Percentiles rank a stretch among this genome's conserved stretches.
phyloP scores from a whole-genome alignment of 2,329 filamentous ascomycete genomes.

The Hypomyces perniciosus region DNA sequence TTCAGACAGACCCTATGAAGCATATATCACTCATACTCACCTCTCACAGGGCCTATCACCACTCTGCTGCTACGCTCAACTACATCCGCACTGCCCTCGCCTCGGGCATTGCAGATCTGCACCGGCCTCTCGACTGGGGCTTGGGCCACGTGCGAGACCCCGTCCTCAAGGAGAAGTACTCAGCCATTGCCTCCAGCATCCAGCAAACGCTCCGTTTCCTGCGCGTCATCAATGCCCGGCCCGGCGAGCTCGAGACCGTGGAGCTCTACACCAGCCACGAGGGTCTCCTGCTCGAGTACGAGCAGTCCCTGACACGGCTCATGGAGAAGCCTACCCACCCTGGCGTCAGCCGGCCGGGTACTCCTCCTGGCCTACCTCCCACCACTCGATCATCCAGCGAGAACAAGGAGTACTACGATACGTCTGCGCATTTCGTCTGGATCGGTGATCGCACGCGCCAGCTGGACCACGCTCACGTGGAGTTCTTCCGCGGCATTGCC shows the following conservation, averaged over 20 bases:
- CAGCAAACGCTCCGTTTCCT: conserved; percentile 92
- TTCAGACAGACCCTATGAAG: no score
- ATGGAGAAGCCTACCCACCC: conserved; percentile 63
- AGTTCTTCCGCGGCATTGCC: conserved; percentile 93
- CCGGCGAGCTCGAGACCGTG: conserved; percentile 78
- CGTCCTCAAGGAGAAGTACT: conserved; percentile 78
- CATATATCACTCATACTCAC: not conserved
- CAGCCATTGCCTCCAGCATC: conserved; percentile 75
- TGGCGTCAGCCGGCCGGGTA: conserved; percentile 27
- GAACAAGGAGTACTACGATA: conserved; percentile 80
- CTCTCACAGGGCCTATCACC: conserved; percentile 73
- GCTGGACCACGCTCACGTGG: conserved; percentile 86
- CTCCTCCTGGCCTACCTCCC: conserved; percentile 37
- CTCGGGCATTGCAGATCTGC: conserved; percentile 87
- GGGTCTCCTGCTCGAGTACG: conserved; percentile 88
- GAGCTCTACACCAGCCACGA: conserved; percentile 96
- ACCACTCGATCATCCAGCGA: conserved; percentile 21
- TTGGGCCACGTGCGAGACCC: conserved; percentile 86
- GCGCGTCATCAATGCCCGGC: conserved; percentile 82
- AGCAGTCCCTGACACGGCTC: conserved; percentile 75
- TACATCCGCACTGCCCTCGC: conserved; percentile 79
- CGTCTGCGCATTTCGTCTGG: conserved; percentile 95
- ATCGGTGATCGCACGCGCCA: conserved; percentile 95
- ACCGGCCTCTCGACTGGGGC: conserved; percentile 90
- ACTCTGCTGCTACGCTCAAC: conserved; percentile 91